Base-by-base conservation (phyloP, 371 early-diverging fungal genomes). In the Umbelopsis sp. region DNA sequence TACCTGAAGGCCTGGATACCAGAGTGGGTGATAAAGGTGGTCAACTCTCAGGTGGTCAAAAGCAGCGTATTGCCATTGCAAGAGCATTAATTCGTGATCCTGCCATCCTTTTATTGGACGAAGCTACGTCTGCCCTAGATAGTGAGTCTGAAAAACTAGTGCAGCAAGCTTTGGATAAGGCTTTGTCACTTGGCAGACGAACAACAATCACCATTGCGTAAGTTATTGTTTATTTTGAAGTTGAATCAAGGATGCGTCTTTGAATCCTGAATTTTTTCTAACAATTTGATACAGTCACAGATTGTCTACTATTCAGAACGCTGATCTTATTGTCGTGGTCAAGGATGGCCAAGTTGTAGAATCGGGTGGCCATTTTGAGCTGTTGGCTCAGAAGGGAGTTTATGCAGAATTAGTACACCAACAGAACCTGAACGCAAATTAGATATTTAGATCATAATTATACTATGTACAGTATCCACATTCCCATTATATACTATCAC, bases 91-190 rank as follows among this genome's bases (percentile, higher is more conserved):
- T 78, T 65, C 76, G 79, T 4, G 73, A 78, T 25, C 79, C 76
- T 20, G 73, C 72, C 38, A 63, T 74, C 18, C 65, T 76, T 11
- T 86, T 99, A 22, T 77, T 99, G 41, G 99, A 99, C 72, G 99
- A 99, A 75, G 97, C 99, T 0, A 99, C 99, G 0, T 92, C 94
- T 2, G 97, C 97, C 0, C 72, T 98, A 51, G 97, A 98, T 77
- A 89, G 92, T 24, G 90, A 94, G 72, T 90, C 92, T 44, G 99
- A 99, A 78, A 89, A 88, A 68, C 75, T 93, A 22, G 94, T 99
- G 6, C 96, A 98, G 72, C 86, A 86, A 48, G 97, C 96, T 0
- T 77, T 99, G 41, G 93, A 94, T 72, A 82, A 76, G 32, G 92
- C 95, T 3, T 70, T 89, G 1, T 74, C 87, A 41, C 91, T 79